Evolutionary conservation across 768 basidiomycete genomes (phyloP).

Genomic region (Trametopsis cervina): DNA sequence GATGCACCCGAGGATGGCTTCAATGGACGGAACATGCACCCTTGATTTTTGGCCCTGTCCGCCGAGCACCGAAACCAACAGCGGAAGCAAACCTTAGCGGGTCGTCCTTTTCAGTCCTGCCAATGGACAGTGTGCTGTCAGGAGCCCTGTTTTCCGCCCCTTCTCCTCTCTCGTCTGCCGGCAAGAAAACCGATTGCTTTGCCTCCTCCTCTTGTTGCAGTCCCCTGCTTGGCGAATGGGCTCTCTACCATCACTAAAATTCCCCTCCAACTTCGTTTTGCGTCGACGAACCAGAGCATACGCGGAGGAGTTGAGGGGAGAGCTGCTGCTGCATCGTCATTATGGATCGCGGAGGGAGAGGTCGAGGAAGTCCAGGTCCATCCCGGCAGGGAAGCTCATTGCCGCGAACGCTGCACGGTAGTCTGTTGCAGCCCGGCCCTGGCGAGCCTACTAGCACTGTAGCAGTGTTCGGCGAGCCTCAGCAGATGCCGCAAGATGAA

Average conservation of each 20-base stretch:
- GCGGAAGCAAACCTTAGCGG: constrained; percentile 32
- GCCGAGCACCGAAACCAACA: constrained; percentile 16
- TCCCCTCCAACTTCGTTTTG: constrained; percentile 14
- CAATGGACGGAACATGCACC: constrained; percentile 9
- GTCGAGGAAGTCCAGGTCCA: constrained; percentile 9
- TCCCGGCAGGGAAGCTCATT: constrained; percentile 34
- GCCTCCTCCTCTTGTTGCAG: constrained; percentile 7
- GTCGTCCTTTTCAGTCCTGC: constrained; percentile 17
- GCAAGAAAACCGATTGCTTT: constrained; percentile 9
- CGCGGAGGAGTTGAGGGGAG: constrained; percentile 11
- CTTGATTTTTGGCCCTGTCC: constrained; percentile 18
- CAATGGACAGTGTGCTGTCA: constrained; percentile 10
- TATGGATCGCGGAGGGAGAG: constrained; percentile 14
- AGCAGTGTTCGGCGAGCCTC: constrained; percentile 4
- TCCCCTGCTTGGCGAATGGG: constrained; percentile 19
- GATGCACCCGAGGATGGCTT: constrained; percentile 13
- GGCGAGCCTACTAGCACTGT: constrained; percentile 5
- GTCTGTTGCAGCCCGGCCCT: constrained; percentile 25
- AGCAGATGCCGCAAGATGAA: neutral
- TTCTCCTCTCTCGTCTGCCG: constrained; percentile 14
- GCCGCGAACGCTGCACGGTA: constrained; percentile 44
- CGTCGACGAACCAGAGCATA: constrained; percentile 5
- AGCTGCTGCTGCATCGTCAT: constrained; percentile 4
- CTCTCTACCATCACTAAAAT: constrained; percentile 19
- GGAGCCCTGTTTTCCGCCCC: constrained; percentile 11